These are phyloP conservation scores for Daldinia concentrica DNA, from an alignment of 495 filamentous ascomycete genomes.

Conservation along the genomic window DNA sequence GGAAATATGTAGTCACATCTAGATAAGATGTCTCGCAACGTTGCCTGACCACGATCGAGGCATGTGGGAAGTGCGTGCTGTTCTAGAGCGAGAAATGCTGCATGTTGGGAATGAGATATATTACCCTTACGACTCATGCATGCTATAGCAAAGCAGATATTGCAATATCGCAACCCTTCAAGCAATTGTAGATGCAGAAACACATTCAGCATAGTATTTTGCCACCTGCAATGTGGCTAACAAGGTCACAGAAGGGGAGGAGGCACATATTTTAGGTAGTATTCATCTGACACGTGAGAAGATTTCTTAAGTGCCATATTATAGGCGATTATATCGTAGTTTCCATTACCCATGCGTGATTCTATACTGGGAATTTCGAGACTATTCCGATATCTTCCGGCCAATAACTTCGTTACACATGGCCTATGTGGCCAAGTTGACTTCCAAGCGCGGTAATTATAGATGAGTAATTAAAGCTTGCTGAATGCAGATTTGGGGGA, in stretches of 20 bases:
- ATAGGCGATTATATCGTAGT: constrained; percentile 5
- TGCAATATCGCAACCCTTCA: neutral
- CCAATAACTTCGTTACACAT: constrained; percentile 21
- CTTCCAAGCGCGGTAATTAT: neutral
- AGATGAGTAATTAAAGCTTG: neutral
- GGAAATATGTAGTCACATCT: neutral
- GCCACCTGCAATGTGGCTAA: constrained; percentile 13
- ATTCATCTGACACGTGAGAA: constrained; percentile 12
- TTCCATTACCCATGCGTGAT: constrained; percentile 3
- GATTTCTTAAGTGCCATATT: constrained; percentile 3
- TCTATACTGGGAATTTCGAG: constrained; percentile 2
- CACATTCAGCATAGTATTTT: neutral
- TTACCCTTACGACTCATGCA: neutral
- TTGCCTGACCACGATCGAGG: constrained; percentile 14
- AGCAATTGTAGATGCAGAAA: neutral
- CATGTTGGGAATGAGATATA: constrained; percentile 4
- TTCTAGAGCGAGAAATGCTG: neutral
- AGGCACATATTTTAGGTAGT: constrained; percentile 9
- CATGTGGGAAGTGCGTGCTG: neutral
- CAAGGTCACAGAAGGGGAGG: neutral
- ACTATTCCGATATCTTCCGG: constrained; percentile 1
- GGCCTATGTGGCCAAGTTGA: neutral
- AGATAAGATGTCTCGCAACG: constrained; percentile 30
- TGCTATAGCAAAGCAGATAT: neutral
- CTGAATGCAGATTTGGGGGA: constrained; percentile 5